Evolutionary conservation across 192 early-diverging fungal species (phyloP).

Genomic region (Mortierella claussenii): DNA sequence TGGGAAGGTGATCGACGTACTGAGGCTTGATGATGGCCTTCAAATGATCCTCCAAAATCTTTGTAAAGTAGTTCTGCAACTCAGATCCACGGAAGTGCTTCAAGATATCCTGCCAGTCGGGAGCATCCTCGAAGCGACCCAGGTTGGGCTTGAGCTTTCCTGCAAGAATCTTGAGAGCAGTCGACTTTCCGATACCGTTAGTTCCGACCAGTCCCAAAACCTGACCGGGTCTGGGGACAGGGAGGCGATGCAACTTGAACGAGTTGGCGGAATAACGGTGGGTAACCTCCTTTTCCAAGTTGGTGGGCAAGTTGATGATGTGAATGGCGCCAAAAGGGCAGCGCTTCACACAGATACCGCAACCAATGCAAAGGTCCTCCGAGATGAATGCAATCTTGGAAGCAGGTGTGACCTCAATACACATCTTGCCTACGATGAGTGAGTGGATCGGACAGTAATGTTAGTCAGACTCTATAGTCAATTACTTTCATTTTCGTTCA

Average conservation of each 20-base stretch:
- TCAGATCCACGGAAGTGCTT: constrained; percentile 97
- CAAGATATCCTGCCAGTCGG: constrained; percentile 97
- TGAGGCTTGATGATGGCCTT: constrained; percentile 97
- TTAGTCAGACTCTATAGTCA: no score
- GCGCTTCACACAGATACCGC: constrained; percentile 97
- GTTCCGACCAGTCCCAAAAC: constrained; percentile 97
- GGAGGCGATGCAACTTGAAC: constrained; percentile 97
- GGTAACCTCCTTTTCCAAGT: constrained; percentile 92
- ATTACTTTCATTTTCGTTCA: no score
- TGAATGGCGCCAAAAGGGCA: constrained; percentile 96
- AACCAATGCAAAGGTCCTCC: constrained; percentile 97
- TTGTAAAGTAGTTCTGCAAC: constrained; percentile 99
- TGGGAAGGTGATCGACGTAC: constrained; percentile 92
- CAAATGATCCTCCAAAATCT: constrained; percentile 96
- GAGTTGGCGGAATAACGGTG: constrained; percentile 97
- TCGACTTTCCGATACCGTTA: constrained; percentile 96
- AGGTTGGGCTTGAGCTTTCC: constrained; percentile 97
- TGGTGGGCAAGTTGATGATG: constrained; percentile 97
- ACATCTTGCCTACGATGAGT: constrained; percentile 79
- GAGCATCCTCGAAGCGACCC: constrained; percentile 83
- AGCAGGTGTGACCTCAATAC: constrained; percentile 89
- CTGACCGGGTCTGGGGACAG: constrained; percentile 95
- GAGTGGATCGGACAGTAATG: no score
- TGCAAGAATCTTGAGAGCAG: constrained; percentile 93
- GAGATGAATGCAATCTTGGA: constrained; percentile 94